phyloP scores from a whole-genome alignment of 495 filamentous ascomycete species.

The Podospora comata region DNA sequence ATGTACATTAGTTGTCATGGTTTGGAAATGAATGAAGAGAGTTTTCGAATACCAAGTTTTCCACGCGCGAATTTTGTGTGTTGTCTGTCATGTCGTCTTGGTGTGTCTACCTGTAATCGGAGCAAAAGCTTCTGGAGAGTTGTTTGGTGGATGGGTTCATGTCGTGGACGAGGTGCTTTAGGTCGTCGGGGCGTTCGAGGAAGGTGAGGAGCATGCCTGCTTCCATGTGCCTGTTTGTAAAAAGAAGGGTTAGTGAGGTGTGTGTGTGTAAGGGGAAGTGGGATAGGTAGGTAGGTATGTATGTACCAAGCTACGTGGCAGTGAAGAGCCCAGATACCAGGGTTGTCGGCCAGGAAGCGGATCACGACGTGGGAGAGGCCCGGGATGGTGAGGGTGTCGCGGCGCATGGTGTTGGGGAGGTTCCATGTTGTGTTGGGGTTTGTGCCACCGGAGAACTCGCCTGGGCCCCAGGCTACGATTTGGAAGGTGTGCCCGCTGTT shows the following conservation, averaged over 20 bases:
- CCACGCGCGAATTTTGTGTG: not conserved
- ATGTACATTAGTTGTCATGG: conserved; percentile 2
- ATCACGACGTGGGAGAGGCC: conserved; percentile 38
- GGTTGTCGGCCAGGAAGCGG: conserved; percentile 32
- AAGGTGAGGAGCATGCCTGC: not conserved
- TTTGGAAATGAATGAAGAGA: not conserved
- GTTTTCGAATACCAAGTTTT: not conserved
- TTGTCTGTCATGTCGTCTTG: not conserved
- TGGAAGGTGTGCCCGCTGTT: not conserved
- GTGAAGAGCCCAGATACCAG: conserved; percentile 51
- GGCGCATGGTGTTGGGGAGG: conserved; percentile 42
- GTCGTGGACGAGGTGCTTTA: not conserved
- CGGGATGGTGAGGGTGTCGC: conserved; percentile 47
- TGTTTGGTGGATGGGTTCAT: not conserved
- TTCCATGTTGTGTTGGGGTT: not conserved
- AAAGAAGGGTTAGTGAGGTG: not conserved
- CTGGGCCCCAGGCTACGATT: not conserved
- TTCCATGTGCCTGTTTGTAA: not conserved
- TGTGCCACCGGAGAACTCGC: not conserved
- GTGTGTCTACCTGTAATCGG: not conserved
- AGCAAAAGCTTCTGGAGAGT: not conserved
- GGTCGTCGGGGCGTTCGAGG: not conserved
- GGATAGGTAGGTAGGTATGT: too few relatives aligned
- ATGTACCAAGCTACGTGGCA: conserved; percentile 53
- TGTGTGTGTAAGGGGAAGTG: too few relatives aligned